phyloP scores from a whole-genome alignment of 1,284 basidiomycete genomes.

The Nidula niveotomentosa region DNA sequence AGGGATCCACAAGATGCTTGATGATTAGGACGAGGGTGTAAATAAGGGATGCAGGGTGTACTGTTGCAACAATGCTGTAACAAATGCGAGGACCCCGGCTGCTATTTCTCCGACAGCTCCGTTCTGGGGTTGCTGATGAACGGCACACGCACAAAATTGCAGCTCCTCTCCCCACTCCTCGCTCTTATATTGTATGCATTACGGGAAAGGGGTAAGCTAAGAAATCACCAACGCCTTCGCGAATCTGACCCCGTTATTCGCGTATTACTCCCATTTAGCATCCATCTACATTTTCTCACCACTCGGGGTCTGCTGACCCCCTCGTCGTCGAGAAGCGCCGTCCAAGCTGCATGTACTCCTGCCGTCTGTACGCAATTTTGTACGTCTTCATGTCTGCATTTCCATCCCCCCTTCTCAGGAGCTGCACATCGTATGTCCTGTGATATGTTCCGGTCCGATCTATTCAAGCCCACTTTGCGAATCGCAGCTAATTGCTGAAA shows the following conservation, averaged over 20 bases:
- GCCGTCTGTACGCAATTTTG: neutral
- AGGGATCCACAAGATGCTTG: neutral
- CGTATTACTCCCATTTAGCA: neutral
- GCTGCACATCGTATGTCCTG: neutral
- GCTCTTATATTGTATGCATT: too few species aligned
- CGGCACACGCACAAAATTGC: too few species aligned
- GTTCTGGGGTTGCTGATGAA: too few species aligned
- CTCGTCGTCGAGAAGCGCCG: neutral
- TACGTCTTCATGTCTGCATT: neutral
- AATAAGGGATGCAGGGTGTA: neutral
- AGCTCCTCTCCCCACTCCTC: too few species aligned
- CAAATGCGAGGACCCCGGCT: too few species aligned
- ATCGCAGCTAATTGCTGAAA: too few species aligned
- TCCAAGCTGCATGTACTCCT: neutral
- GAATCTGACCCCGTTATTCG: too few species aligned
- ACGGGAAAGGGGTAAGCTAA: too few species aligned
- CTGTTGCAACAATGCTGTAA: neutral
- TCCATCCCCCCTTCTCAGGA: neutral
- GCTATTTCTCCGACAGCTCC: too few species aligned
- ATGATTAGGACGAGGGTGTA: neutral
- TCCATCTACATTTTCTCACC: neutral
- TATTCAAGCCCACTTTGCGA: neutral
- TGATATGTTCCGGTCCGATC: neutral
- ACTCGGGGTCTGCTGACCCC: neutral
- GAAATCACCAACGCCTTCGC: too few species aligned